Conservation (phyloP, 176 grass and related monocot species). For the Microstegium vimineum region DNA sequence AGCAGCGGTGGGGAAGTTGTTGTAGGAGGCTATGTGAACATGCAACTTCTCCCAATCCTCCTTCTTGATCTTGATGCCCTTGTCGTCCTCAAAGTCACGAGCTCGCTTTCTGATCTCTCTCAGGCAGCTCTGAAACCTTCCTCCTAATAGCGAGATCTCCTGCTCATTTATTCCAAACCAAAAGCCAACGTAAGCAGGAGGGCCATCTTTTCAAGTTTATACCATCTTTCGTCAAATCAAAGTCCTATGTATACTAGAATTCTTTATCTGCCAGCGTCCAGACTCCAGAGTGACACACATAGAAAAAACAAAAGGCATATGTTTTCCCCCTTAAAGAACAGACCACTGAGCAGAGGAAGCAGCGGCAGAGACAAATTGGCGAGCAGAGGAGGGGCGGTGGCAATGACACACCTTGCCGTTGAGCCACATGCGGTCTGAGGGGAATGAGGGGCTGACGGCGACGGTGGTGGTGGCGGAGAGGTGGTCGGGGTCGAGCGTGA, state of each 20-base stretch:
- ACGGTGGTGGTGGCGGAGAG: conserved; percentile 96
- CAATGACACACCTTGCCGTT: conserved; percentile 63
- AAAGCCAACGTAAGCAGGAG: background rate
- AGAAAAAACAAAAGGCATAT: background rate
- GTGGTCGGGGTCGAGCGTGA: conserved; percentile 90
- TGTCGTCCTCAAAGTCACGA: conserved; percentile 54
- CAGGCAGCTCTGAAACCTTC: conserved; percentile 77
- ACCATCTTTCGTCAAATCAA: background rate
- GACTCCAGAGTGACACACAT: background rate
- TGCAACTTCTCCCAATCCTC: conserved; percentile 84
- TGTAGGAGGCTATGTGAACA: conserved; percentile 79
- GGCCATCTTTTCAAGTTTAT: background rate
- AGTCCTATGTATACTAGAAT: background rate
- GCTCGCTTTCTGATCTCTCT: conserved; percentile 74
- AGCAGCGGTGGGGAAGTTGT: conserved; percentile 91
- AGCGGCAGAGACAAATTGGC: background rate
- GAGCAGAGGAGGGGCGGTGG: background rate
- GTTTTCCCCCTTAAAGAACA: too few species aligned
- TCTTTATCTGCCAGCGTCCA: too few species aligned
- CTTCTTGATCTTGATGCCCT: conserved; percentile 62
- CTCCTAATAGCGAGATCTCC: conserved; percentile 69
- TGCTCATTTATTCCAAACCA: conserved; percentile 37
- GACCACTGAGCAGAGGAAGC: background rate
- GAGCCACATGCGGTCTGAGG: conserved; percentile 94
- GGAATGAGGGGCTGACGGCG: conserved; percentile 82